Evolutionary conservation across 371 early-diverging fungal species (phyloP), one percentile per base, ranked within the genome.

Genomic region (Rhizomucor pusillus): DNA sequence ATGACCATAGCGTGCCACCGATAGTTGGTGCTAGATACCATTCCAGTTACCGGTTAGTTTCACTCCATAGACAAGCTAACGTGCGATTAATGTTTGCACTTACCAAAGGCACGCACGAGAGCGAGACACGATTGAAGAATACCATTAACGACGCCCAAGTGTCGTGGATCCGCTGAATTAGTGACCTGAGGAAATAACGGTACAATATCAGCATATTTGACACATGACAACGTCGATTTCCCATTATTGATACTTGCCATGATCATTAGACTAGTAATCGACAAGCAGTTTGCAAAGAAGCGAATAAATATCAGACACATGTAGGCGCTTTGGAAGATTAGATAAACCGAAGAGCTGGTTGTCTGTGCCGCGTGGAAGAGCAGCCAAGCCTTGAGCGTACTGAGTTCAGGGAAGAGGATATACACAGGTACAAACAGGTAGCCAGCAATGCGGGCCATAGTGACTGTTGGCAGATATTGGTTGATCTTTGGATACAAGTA

Each of bases 121-220:
- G 84, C 69, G 5, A 85, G 73, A 23, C 80, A 69, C 0, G 83
- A 82, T 48, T 85, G 87, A 1, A 81, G 82, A 11, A 87, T 63
- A 5, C 66, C 89, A 49, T 89, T 89, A 12, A 90, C 86, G 1
- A 76, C 77, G 0, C 90, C 90, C 19, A 90, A 69, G 11, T 77
- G 60, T 23, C 71, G 75, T 12, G 71, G 52, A 9, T 75, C 66
- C 5, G 88, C 82, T 0, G 85, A 80, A 50, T 85, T 85, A 45
- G 74, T 86, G 9, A 52, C 53, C 45, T 29, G 22, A 41, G 12
- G 16, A 41, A 11, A n/a, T n/a, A n/a, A n/a, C n/a, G 5, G 12
- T 16, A 41, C 5, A 14, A 4, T 11, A 12, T 43, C 11, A 22
- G 20, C 9, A 19, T 3, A 39, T 33, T 7, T 4, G n/a, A n/a